A percentile compares a stretch with the other conserved stretches of the same genome.
Conservation (phyloP, 1,284 basidiomycete genomes). For the Puccinia novopanici region DNA sequence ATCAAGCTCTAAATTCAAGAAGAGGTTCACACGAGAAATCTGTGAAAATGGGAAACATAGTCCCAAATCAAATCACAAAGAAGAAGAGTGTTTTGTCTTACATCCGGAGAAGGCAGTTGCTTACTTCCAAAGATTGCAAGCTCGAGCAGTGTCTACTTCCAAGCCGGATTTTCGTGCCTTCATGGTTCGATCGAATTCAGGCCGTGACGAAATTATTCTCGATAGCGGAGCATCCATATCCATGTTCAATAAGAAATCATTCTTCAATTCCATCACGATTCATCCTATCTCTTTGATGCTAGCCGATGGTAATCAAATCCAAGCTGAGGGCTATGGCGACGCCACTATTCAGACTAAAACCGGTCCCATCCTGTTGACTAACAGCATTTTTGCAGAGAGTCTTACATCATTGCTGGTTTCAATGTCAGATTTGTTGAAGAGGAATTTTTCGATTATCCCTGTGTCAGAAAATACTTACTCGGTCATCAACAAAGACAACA, state of each 20-base stretch:
- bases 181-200: no score
- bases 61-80: not conserved
- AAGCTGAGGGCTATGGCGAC: conserved; percentile 5
- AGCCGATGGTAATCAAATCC: not conserved
- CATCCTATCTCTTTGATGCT: not conserved
- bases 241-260: not conserved
- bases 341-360: not conserved
- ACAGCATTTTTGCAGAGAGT: not conserved
- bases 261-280: not conserved
- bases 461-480: no score
- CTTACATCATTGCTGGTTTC: not conserved
- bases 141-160: not conserved
- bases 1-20: not conserved
- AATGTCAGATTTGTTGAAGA: no score
- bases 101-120: not conserved
- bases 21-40: not conserved
- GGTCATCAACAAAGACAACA: not conserved
- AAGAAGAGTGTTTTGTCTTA: not conserved
- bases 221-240: no score
- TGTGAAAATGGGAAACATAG: no score
- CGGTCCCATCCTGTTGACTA: not conserved
- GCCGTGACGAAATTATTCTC: no score
- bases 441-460: not conserved
- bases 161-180: not conserved
- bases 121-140: not conserved